Conservation (phyloP, 2,329 filamentous ascomycete species). For the Calonectria pteridis region DNA sequence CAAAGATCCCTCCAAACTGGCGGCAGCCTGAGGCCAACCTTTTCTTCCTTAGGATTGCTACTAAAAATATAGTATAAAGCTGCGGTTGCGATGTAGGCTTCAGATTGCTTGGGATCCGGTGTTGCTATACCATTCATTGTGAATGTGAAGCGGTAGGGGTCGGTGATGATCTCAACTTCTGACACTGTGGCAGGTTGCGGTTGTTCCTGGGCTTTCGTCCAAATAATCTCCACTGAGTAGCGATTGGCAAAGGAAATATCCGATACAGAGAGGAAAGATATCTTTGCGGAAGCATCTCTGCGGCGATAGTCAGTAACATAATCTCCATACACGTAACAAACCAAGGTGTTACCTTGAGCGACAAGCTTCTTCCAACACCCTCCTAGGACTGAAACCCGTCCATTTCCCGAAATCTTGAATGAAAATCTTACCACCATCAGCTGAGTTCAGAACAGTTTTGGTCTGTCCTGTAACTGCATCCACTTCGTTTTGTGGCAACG, state of each 20-base stretch:
- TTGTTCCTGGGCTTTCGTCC: constrained; percentile 79
- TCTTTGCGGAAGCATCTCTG: constrained; percentile 77
- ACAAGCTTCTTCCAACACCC: constrained; percentile 88
- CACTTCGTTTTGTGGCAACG: constrained; percentile 70
- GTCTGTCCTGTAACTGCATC: constrained; percentile 70
- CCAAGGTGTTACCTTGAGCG: constrained; percentile 72
- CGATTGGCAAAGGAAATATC: constrained; percentile 80
- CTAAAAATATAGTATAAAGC: constrained; percentile 87
- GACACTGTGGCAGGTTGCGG: constrained; percentile 50
- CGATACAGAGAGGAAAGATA: constrained; percentile 78
- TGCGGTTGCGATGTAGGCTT: constrained; percentile 85
- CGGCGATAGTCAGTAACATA: constrained; percentile 18
- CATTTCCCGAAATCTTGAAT: constrained; percentile 89
- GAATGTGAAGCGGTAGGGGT: constrained; percentile 70
- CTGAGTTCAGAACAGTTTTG: constrained; percentile 65
- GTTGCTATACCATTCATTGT: constrained; percentile 83
- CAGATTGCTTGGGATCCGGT: constrained; percentile 83
- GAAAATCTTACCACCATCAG: constrained; percentile 67
- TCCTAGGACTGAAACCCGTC: constrained; percentile 80
- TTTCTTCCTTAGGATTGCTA: constrained; percentile 85
- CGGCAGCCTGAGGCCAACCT: constrained; percentile 82
- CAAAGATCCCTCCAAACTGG: constrained; percentile 88
- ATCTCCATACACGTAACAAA: background rate
- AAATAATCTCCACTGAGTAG: constrained; percentile 79
- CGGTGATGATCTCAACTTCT: constrained; percentile 59